These are phyloP conservation scores for Myxozyma melibiosi DNA, from an alignment of 805 yeast genomes.

Conservation along the genomic window DNA sequence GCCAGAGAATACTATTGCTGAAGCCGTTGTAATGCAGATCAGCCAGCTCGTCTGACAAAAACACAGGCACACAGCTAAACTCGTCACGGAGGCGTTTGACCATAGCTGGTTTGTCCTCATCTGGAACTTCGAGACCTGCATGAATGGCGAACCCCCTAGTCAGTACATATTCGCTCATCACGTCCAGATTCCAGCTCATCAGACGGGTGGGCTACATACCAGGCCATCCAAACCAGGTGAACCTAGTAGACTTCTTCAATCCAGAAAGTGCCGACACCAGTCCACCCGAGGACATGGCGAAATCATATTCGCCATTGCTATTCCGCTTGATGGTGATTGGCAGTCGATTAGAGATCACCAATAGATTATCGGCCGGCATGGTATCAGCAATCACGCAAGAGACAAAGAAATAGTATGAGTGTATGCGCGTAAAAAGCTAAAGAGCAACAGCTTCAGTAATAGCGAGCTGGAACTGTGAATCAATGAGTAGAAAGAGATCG, in stretches of 20 bases:
- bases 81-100: slow-evolving; percentile 68
- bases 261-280: slow-evolving; percentile 95
- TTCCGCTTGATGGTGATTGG: slow-evolving; percentile 87
- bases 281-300: slow-evolving; percentile 96
- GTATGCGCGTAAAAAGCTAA: background rate
- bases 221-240: slow-evolving; percentile 99
- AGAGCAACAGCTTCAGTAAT: background rate
- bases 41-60: slow-evolving; percentile 83
- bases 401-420: background rate
- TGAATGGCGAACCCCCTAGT: background rate
- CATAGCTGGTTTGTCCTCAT: slow-evolving; percentile 67
- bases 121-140: slow-evolving; percentile 68
- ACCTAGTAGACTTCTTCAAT: slow-evolving; percentile 73
- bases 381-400: background rate
- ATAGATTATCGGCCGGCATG: slow-evolving; percentile 50
- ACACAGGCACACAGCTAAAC: slow-evolving; percentile 89
- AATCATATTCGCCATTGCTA: slow-evolving; percentile 66
- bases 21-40: slow-evolving; percentile 97
- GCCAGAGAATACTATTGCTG: slow-evolving; percentile 94
- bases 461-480: too few relatives aligned
- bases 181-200: background rate
- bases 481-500: too few relatives aligned
- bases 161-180: background rate
- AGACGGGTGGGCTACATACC: slow-evolving; percentile 44
- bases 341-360: slow-evolving; percentile 90